Evolutionary conservation across 2,329 filamentous ascomycete genomes (phyloP).

Genomic region (Botrytis medusae): DNA sequence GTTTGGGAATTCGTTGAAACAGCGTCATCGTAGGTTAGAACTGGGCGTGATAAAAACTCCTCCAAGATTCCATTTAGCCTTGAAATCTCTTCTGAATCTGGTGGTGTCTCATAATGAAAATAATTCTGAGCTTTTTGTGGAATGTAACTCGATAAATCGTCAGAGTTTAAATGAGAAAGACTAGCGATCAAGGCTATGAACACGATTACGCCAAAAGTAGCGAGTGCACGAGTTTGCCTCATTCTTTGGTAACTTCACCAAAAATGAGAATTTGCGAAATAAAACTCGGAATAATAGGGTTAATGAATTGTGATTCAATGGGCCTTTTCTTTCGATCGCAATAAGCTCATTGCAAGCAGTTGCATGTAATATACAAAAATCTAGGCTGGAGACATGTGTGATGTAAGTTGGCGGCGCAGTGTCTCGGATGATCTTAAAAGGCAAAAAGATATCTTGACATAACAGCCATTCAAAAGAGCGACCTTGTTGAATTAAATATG

Average conservation of each 20-base stretch:
- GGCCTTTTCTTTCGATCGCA: not conserved
- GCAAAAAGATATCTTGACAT: too few species aligned
- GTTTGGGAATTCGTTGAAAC: slow-evolving; percentile 23
- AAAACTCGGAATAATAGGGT: not conserved
- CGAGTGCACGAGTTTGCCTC: slow-evolving; percentile 4
- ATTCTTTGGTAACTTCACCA: not conserved
- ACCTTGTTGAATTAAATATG: not conserved
- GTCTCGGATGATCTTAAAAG: not conserved
- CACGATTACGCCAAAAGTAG: not conserved
- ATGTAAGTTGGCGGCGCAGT: slow-evolving; percentile 6
- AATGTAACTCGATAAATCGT: slow-evolving; percentile 7
- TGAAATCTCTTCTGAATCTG: not conserved
- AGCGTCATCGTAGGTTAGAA: slow-evolving; percentile 26
- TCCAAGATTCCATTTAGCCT: slow-evolving; percentile 11
- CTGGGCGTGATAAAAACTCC: slow-evolving; percentile 20
- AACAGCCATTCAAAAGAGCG: not conserved
- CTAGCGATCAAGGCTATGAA: slow-evolving; percentile 7
- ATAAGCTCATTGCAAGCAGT: slow-evolving; percentile 4
- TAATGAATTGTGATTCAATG: not conserved
- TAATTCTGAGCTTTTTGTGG: slow-evolving; percentile 14
- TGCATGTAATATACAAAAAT: not conserved
- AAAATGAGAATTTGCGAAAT: not conserved
- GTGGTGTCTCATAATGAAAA: slow-evolving; percentile 3
- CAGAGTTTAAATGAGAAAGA: not conserved
- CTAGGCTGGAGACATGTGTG: not conserved